Conservation (phyloP, 352 stramenopile species). For the Phytophthora aleatoria region DNA sequence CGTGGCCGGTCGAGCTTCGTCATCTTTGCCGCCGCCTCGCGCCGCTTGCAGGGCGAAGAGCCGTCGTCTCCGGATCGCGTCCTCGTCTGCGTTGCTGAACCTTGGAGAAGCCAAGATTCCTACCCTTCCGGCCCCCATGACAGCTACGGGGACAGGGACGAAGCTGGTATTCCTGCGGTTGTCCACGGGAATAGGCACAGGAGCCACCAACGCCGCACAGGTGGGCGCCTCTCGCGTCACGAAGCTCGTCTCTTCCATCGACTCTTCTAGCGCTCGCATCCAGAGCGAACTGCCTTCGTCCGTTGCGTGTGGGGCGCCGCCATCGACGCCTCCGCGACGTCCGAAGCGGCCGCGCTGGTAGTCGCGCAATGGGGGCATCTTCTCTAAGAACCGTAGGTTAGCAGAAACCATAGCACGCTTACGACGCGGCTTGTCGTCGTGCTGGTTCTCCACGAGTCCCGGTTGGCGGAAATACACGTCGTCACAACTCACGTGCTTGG, state of each 20-base stretch:
- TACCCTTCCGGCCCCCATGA: conserved; percentile 3
- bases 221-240: conserved; percentile 48
- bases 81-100: conserved; percentile 24
- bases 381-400: conserved; percentile 71
- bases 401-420: conserved; percentile 64
- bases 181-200: conserved; percentile 25
- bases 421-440: conserved; percentile 32
- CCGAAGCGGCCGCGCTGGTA: conserved; percentile 69
- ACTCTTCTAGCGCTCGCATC: conserved; percentile 69
- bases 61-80: conserved; percentile 24
- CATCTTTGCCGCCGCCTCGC: conserved; percentile 46
- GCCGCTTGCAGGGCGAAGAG: conserved; percentile 36
- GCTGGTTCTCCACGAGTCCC: conserved; percentile 8
- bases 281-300: conserved; percentile 37
- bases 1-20: conserved; percentile 50
- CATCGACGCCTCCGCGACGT: conserved; percentile 67
- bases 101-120: conserved; percentile 3
- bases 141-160: conserved; percentile 23
- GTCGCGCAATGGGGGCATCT: conserved; percentile 60
- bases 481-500: conserved; percentile 27
- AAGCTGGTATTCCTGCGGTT: conserved; percentile 22
- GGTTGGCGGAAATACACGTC: conserved; percentile 23
- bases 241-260: conserved; percentile 76
- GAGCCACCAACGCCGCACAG: conserved; percentile 50
- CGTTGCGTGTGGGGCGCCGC: conserved; percentile 34